Evolutionary conservation across 805 yeast species (phyloP).

Genomic region (Debaryomyces castellii): DNA sequence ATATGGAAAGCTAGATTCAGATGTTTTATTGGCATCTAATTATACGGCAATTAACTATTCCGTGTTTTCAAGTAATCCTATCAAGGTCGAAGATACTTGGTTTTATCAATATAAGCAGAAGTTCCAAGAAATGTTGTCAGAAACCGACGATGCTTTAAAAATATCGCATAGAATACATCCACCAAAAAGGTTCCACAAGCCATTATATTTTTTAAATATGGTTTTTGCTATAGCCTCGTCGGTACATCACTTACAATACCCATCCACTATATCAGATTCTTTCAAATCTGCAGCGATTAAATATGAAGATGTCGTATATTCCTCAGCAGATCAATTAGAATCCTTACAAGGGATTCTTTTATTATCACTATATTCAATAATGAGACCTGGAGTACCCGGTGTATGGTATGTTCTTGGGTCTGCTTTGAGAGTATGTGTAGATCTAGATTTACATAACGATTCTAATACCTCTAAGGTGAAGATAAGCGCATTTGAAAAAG

Average conservation of each 20-base stretch:
- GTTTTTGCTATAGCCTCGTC: constrained; percentile 81
- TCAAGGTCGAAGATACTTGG: constrained; percentile 45
- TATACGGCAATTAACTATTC: constrained; percentile 46
- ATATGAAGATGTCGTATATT: constrained; percentile 56
- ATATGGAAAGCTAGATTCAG: constrained; percentile 64
- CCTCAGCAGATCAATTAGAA: constrained; percentile 62
- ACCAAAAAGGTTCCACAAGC: constrained; percentile 49
- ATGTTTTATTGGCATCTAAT: constrained; percentile 58
- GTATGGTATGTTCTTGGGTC: constrained; percentile 91
- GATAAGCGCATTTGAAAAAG: constrained; percentile 57
- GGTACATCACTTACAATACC: constrained; percentile 66
- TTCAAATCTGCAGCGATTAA: constrained; percentile 65
- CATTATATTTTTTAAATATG: constrained; percentile 71
- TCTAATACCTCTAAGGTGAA: constrained; percentile 19
- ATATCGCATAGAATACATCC: constrained; percentile 39
- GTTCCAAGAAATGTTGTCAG: constrained; percentile 16
- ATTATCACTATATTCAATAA: constrained; percentile 68
- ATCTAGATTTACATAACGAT: constrained; percentile 81
- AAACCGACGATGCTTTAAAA: constrained; percentile 24
- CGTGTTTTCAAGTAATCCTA: constrained; percentile 17
- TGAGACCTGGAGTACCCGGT: constrained; percentile 89
- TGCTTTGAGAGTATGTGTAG: constrained; percentile 76
- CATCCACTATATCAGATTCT: constrained; percentile 64
- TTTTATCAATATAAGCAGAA: constrained; percentile 38
- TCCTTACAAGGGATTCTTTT: constrained; percentile 70